Conservation (phyloP, 805 yeast genomes). For the Clavispora fructus region DNA sequence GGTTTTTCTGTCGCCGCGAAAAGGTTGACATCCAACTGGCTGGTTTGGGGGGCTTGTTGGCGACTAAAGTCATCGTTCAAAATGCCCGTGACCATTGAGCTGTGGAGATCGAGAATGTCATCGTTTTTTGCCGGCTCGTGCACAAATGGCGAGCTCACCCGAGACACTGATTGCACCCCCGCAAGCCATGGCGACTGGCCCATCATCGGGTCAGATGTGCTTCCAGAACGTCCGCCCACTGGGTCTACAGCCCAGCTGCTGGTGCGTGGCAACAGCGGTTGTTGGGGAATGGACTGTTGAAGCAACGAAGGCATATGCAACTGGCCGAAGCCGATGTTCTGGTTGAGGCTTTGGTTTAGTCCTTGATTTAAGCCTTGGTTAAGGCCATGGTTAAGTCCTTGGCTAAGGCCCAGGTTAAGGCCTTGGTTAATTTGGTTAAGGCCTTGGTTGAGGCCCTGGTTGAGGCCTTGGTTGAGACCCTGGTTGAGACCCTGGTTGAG, state of each 20-base stretch:
- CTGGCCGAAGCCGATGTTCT: constrained; percentile 10
- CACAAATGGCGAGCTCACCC: constrained; percentile 38
- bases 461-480: constrained; percentile 9
- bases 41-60: neutral
- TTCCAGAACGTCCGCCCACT: constrained; percentile 15
- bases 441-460: neutral
- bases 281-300: constrained; percentile 24
- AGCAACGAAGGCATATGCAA: constrained; percentile 31
- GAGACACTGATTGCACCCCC: constrained; percentile 27
- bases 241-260: constrained; percentile 40
- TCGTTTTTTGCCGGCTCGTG: constrained; percentile 14
- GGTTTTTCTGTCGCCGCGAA: neutral
- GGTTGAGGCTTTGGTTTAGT: constrained; percentile 2
- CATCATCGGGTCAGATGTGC: constrained; percentile 18
- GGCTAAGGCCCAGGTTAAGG: constrained; percentile 10
- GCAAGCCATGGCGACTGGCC: constrained; percentile 39
- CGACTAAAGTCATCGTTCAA: constrained; percentile 21
- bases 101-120: constrained; percentile 33
- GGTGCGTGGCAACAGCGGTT: constrained; percentile 27
- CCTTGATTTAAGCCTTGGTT: neutral
- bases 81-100: constrained; percentile 38
- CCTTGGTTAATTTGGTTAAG: constrained; percentile 10
- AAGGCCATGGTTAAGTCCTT: neutral
- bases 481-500: neutral
- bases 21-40: neutral